Base-by-base conservation (phyloP, 805 yeast genomes). In the Wilhelminamyces savonicus region DNA sequence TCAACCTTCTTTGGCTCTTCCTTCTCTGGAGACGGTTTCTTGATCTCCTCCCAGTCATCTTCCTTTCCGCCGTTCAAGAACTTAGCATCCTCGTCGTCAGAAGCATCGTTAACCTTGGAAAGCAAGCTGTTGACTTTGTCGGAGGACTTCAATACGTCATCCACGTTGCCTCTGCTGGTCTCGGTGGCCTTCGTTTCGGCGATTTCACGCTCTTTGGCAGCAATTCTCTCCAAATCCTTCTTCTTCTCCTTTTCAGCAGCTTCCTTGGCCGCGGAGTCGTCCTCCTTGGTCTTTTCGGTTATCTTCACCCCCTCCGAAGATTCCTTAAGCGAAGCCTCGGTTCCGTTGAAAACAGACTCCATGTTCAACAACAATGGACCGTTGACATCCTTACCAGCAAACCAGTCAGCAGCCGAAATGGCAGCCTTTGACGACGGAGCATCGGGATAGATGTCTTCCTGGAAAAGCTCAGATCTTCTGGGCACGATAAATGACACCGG, bases 401-500 rank as follows among this genome's bases (percentile, higher is more conserved):
- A 69, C 81, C 86, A 92, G 41, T 87, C 95, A 2, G 63, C 74
- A 2, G 95, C 85, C 11, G 78, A 53, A 34, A 86, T 54, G 0
- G 97, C 94, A 4, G 97, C 79, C 46, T 74, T 69, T 23, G 66
- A 71, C 4, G 95, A 77, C 16, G 94, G 92, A 16, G 90, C 83
- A 56, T 83, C 94, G 4, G 97, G 96, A 52, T 80, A 92, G 29
- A 92, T 85, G 46, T 88, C 97, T 25, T 72, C 81, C 58, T 92
- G 96, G 67, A 92, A 90, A 46, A 78, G 77, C 50, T 92, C 97
- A 4, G 95, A 74, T 54, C 87, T 82, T 67, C 97, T 77, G 42
- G 98, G 99, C 34, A 90, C 96, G 44, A 77, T 74, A 54, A 90
- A 92, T 4, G 95, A 83, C 31, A 92, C 71, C 11, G 97, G 97